Base-by-base conservation (phyloP, 163 green algal genomes). In the Coccomyxa subellipsoidea region DNA sequence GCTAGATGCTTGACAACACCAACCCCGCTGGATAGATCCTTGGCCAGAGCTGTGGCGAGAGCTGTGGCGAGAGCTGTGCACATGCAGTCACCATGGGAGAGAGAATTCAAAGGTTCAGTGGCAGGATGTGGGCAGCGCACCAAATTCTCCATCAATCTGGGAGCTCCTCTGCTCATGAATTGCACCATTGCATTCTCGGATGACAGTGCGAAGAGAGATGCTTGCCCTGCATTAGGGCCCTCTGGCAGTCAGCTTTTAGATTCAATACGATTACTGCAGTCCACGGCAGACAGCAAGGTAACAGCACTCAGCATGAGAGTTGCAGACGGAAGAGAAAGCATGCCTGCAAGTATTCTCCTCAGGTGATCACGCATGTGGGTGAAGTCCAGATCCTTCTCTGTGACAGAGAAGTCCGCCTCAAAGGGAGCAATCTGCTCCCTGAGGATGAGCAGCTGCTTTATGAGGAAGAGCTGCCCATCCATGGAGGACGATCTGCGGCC, bases 371-470 rank as follows among this genome's bases (percentile, higher is more conserved):
- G 89, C 93, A 98, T 98, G 90, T 99, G 95, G 0, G 89, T 90
- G 84, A 99, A 99, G 84, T 99, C 96, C 18, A 98, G 90, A 76
- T 98, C 93, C 21, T 95, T 93, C 84, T 98, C 90, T 15, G 90
- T 91, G 25, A 93, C 84, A 0, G 85, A 83, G 80, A 98, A 98
- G 38, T 98, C 94, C 4, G 93, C 93, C 75, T 98, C 88, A 85
- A 98, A 98, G 5, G 93, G 91, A 39, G 91, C 91, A 54, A 99
- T 97, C 85, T 98, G 94, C 88, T 98, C 95, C 0, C 96, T 84
- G 80, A 99, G 90, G 77, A 97, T 93, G 80, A 99, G 91, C 82
- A 99, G 91, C 88, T 99, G 94, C 83, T 93, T 93, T 83, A 99
- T 97, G 34, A 94, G 88, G 87, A 98, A 98, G 36, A 99, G 94